A percentile compares a stretch with the other conserved stretches of the same genome.
Evolutionary conservation across 2,329 filamentous ascomycete species (phyloP).

Genomic region (Aureobasidium pullulans): DNA sequence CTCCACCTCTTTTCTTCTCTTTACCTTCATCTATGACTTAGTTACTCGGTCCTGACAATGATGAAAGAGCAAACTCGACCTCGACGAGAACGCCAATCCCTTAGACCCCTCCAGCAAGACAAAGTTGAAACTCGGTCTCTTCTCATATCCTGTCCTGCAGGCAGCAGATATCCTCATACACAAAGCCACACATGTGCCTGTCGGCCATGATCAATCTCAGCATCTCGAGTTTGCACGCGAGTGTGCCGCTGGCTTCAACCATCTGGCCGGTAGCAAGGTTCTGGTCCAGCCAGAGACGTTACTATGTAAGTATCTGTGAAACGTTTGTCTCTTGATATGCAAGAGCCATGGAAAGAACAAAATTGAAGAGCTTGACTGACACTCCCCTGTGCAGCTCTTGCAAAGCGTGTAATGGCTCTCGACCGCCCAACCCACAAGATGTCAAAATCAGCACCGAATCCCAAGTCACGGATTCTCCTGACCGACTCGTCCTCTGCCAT

Average conservation of each 20-base stretch:
- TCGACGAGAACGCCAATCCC: constrained; percentile 51
- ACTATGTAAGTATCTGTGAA: constrained; percentile 48
- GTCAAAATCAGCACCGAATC: constrained; percentile 77
- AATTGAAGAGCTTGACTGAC: not conserved
- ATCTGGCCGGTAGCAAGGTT: constrained; percentile 52
- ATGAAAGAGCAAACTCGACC: constrained; percentile 58
- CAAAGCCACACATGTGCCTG: constrained; percentile 84
- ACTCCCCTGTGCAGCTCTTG: constrained; percentile 48
- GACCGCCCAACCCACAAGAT: constrained; percentile 74
- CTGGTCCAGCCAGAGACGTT: constrained; percentile 63
- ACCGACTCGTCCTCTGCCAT: constrained; percentile 64
- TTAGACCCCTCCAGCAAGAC: constrained; percentile 47
- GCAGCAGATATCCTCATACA: constrained; percentile 47
- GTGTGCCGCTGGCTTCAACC: constrained; percentile 81
- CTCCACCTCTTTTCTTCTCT: not conserved
- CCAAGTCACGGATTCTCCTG: constrained; percentile 71
- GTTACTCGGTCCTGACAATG: not conserved
- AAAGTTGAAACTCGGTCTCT: constrained; percentile 74
- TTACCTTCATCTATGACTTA: constrained; percentile 12
- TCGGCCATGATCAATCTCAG: constrained; percentile 91
- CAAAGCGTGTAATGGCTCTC: constrained; percentile 85
- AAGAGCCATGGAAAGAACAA: too few species aligned
- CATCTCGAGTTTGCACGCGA: constrained; percentile 90
- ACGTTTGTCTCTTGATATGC: not conserved
- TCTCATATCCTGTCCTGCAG: constrained; percentile 84